Base-by-base conservation (phyloP, 2,329 filamentous ascomycete genomes). In the Alternaria atra region DNA sequence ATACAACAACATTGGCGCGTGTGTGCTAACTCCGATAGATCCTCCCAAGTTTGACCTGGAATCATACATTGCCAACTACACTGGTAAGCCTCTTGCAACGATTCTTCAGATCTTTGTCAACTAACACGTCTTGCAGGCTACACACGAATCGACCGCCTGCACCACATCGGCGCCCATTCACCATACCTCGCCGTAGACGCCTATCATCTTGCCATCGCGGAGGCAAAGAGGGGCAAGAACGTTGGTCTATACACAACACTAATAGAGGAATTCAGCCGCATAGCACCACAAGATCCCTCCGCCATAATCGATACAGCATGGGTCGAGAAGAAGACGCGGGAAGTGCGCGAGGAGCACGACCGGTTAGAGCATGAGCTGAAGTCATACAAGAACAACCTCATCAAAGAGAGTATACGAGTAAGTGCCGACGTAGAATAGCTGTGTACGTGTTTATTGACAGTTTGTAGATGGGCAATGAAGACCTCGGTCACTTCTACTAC, bases 341-440 rank as follows among this genome's bases (percentile, higher is more conserved):
- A 85, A 52, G 92, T 94, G 70, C 87, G 87, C 68, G 80, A 82
- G 2, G 91, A 97, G 77, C 90, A 90, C 1, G 84, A 88, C 56
- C 87, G 91, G n/a, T 83, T 98, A 56, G 93, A 97, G 75, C 83
- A 86, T 15, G 93, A 98, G 78, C 84, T 99, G 20, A 94, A 93
- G 78, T 90, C 90, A 1, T 98, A 98, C 80, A 97, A 95, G 80
- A 97, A 97, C 76, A 99, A 98, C 72, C 82, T 98, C 43, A 93
- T 99, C 71, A 97, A 97, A 77, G 95, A 99, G 81, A 97, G 93
- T 81, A 97, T 98, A 72, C 83, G 94, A 69, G 93, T 96, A 84
- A 73, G 71, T 63, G 8, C n/a, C 9, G 15, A 25, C 40, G 13
- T 2, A 46, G 62, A 55, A 8, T 17, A 4, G 6, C 37, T 5